phyloP scores from a whole-genome alignment of 1,284 basidiomycete genomes.

The Apiotrichum akiyoshidainum region DNA sequence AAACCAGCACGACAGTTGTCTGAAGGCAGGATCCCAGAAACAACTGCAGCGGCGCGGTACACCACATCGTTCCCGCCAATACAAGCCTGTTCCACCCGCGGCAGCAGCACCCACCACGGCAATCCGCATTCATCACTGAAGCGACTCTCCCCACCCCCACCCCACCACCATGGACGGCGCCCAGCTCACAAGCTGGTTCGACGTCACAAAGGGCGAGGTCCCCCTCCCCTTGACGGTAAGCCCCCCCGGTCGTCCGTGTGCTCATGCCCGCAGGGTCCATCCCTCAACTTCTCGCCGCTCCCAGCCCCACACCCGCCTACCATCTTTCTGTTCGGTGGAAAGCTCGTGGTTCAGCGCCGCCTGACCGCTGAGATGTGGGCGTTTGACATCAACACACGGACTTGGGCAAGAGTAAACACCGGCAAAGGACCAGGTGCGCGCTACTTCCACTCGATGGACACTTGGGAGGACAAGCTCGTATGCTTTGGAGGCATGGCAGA shows the following conservation, averaged over 20 bases:
- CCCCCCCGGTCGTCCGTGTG: background rate
- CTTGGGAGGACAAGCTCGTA: constrained; percentile 81
- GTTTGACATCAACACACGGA: constrained; percentile 73
- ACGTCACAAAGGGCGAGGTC: constrained; percentile 77
- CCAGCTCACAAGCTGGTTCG: constrained; percentile 75
- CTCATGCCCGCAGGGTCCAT: constrained; percentile 33
- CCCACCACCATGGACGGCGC: constrained; percentile 20
- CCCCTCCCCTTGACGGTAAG: constrained; percentile 79
- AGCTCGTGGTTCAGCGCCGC: constrained; percentile 75
- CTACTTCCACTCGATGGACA: constrained; percentile 88
- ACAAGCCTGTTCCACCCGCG: no score
- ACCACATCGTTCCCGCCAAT: no score
- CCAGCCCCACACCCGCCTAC: constrained; percentile 34
- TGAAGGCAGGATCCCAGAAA: no score
- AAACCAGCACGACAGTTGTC: no score
- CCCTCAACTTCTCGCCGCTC: constrained; percentile 43
- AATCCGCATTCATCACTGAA: background rate
- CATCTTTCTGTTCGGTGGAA: constrained; percentile 65
- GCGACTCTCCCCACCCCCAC: background rate
- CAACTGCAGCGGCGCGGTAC: no score
- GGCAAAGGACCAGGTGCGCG: constrained; percentile 61
- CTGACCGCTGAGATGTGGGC: constrained; percentile 85
- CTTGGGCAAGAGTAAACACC: constrained; percentile 70
- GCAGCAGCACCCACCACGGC: background rate
- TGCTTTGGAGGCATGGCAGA: constrained; percentile 84